Base-by-base conservation (phyloP, 1,284 basidiomycete genomes). In the Moesziomyces antarcticus region DNA sequence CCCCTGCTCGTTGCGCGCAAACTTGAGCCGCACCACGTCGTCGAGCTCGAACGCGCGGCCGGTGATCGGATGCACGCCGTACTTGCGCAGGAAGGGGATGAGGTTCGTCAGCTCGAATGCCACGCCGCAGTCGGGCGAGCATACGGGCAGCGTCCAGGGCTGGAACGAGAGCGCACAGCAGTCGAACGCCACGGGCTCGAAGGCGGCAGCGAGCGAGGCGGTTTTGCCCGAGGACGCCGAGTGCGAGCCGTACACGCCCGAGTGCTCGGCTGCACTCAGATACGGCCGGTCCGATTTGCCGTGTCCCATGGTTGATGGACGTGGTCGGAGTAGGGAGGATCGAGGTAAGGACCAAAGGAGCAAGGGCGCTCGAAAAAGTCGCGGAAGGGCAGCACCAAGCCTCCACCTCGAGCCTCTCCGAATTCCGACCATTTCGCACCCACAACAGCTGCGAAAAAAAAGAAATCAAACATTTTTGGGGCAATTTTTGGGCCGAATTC, bases 151-250 rank as follows among this genome's bases (percentile, higher is more conserved):
- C 22, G 87, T 87, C 84, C 97, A 97, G 1, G 92, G 93, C 82
- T 96, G 93, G 72, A 96, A 92, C 8, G 93, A 94, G 35, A 97
- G 88, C 0, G 94, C 91, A 77, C 95, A 98, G 79, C 91, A 96
- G 85, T 97, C 93, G 78, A 92, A 94, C 8, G 93, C 91, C 1
- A 92, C 70, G 11, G 73, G 61, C 37, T 92, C 61, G 87, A 86
- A 59, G 14, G 58, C 43, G 14, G 62, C 55, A 11, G 30, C 30
- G 30, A 30, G 30, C 30, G 30, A 30, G 11, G 30, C 30, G 30
- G 30, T 30, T 21, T 66, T 75, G 45, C 77, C 80, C 1, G 70
- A 66, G 9, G 68, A 68, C 8, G 80, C 79, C 9, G 59, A 54
- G 57, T 79, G 79, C 24, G 69, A 58, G 11, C 81, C 80, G 48